Percentiles rank a stretch among this genome's conserved stretches.
These are phyloP conservation scores for Coprinellus aureogranulatus DNA, from an alignment of 768 basidiomycete genomes.

Conservation along the genomic window DNA sequence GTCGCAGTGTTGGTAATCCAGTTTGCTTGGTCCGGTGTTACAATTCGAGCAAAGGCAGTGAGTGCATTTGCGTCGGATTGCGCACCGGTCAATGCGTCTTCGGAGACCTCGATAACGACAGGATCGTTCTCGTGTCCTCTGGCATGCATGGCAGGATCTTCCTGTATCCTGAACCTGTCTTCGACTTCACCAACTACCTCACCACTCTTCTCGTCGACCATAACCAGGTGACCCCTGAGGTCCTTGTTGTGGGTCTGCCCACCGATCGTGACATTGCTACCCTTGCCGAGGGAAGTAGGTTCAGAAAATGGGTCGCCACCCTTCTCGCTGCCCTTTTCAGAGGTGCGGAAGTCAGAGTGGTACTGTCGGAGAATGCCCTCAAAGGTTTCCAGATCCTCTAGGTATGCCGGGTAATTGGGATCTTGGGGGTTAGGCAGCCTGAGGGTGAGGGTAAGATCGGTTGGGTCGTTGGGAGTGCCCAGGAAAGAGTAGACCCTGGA, in stretches of 20 bases:
- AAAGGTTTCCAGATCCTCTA: conserved; percentile 60
- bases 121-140: conserved; percentile 56
- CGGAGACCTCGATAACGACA: conserved; percentile 71
- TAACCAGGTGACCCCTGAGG: conserved; percentile 58
- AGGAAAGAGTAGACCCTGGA: conserved; percentile 46
- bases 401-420: conserved; percentile 32
- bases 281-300: not conserved
- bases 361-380: conserved; percentile 70
- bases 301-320: not conserved
- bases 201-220: conserved; percentile 70
- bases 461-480: conserved; percentile 34
- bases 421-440: conserved; percentile 23
- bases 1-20: conserved; percentile 65
- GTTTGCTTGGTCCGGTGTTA: conserved; percentile 67
- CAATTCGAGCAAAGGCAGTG: conserved; percentile 56
- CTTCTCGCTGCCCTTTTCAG: conserved; percentile 8
- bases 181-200: conserved; percentile 72
- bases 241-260: conserved; percentile 28
- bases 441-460: conserved; percentile 37
- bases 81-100: conserved; percentile 32
- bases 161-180: conserved; percentile 50
- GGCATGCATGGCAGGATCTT: conserved; percentile 54
- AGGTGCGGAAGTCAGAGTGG: conserved; percentile 37
- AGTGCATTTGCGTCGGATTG: conserved; percentile 41
- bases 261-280: conserved; percentile 11